phyloP scores from a whole-genome alignment of 345 rosid species.

The Noccaea bulbosa region DNA sequence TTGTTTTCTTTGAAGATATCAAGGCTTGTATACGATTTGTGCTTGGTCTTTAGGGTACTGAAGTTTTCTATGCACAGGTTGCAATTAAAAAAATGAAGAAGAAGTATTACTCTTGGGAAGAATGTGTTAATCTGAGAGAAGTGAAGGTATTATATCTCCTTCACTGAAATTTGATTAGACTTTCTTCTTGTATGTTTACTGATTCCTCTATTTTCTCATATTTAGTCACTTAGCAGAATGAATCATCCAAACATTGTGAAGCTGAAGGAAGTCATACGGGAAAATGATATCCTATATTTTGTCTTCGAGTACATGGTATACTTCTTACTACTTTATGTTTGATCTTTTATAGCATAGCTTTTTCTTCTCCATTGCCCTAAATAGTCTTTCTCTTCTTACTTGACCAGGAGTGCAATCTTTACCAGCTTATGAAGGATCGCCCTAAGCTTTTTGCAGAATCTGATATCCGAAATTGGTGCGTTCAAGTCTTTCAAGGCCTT shows the following conservation, averaged over 20 bases:
- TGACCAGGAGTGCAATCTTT: constrained; percentile 82
- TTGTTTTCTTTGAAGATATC: constrained; percentile 10
- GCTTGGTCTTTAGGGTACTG: constrained; percentile 12
- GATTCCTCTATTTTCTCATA: constrained; percentile 27
- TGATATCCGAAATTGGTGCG: constrained; percentile 89
- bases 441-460: constrained; percentile 73
- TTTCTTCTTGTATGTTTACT: constrained; percentile 13
- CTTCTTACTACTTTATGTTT: constrained; percentile 23
- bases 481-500: constrained; percentile 97
- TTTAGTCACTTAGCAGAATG: constrained; percentile 83
- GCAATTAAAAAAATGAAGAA: constrained; percentile 98
- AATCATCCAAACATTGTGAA: constrained; percentile 95
- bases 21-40: not conserved
- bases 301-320: constrained; percentile 95
- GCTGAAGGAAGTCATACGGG: constrained; percentile 95
- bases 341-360: constrained; percentile 8
- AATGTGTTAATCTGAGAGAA: constrained; percentile 90
- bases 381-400: constrained; percentile 16
- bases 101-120: constrained; percentile 94
- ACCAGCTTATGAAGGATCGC: constrained; percentile 89
- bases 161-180: not conserved
- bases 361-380: not conserved
- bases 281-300: constrained; percentile 79
- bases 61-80: constrained; percentile 56
- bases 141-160: constrained; percentile 67